Evolutionary conservation across 768 basidiomycete species (phyloP).

Genomic region (Stropharia rugosoannulata): DNA sequence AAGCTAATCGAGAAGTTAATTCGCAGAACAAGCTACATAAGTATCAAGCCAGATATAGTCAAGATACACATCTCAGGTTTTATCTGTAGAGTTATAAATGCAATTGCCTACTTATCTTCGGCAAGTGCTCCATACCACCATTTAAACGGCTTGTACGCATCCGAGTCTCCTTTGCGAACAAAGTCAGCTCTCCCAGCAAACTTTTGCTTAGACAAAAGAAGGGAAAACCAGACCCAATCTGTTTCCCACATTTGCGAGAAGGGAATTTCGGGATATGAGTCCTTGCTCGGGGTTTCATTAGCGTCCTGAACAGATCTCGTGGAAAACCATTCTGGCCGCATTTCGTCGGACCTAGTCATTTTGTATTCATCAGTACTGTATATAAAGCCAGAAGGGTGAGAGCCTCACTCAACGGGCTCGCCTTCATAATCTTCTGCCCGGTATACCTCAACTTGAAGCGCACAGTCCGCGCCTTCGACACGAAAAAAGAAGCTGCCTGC

Average conservation of each 20-base stretch:
- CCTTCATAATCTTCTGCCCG: conserved; percentile 63
- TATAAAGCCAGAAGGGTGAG: neutral
- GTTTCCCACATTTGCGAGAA: conserved; percentile 61
- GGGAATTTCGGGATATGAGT: conserved; percentile 47
- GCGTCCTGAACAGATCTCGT: neutral
- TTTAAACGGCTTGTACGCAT: conserved; percentile 26
- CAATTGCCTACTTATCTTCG: too few species aligned
- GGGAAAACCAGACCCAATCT: conserved; percentile 69
- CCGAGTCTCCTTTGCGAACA: conserved; percentile 25
- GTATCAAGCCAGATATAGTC: too few species aligned
- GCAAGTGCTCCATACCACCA: conserved; percentile 44
- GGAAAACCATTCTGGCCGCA: conserved; percentile 82
- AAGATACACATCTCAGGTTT: too few species aligned
- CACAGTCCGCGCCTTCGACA: conserved; percentile 48
- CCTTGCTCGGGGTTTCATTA: neutral
- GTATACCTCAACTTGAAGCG: conserved; percentile 74
- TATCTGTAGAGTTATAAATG: too few species aligned
- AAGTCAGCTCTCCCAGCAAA: conserved; percentile 50
- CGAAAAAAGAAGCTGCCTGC: conserved; percentile 69
- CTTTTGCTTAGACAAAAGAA: conserved; percentile 40
- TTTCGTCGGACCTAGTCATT: conserved; percentile 41
- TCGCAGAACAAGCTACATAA: too few species aligned
- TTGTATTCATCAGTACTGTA: conserved; percentile 67
- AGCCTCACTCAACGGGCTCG: conserved; percentile 56
- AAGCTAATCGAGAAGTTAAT: too few species aligned